A percentile compares a stretch with the other conserved stretches of the same genome.
Conservation (phyloP, 768 basidiomycete species). For the Suillus americanus region DNA sequence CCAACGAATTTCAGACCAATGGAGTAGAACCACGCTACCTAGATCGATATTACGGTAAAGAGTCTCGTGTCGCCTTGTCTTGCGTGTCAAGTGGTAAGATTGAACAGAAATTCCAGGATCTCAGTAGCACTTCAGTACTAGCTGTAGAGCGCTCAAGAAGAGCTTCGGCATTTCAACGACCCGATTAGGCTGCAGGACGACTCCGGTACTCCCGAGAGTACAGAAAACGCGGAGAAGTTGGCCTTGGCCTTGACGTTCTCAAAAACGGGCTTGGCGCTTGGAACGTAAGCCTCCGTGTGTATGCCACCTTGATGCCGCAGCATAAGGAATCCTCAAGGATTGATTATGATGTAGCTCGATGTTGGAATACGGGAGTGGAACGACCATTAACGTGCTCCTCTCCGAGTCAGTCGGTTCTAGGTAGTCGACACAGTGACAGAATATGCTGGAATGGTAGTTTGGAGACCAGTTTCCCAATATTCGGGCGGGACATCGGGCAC, state of each 20-base stretch:
- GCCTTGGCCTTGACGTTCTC: neutral
- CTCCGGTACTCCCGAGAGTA: neutral
- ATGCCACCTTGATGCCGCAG: neutral
- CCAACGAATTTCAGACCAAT: neutral
- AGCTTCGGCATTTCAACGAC: neutral
- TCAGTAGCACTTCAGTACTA: neutral
- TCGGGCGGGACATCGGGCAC: neutral
- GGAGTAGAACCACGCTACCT: neutral
- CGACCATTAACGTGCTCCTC: neutral
- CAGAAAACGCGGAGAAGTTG: neutral
- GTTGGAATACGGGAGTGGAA: neutral
- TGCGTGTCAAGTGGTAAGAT: neutral
- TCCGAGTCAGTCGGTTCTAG: neutral
- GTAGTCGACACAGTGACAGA: neutral
- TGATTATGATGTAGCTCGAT: neutral
- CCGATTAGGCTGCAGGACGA: neutral
- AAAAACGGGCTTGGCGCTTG: neutral
- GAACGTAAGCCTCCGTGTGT: neutral
- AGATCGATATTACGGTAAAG: neutral
- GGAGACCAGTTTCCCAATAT: neutral
- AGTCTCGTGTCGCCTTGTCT: neutral
- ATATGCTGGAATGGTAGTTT: neutral
- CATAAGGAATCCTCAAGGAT: neutral
- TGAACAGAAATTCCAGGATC: neutral
- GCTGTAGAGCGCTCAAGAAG: neutral